A percentile compares a stretch with the other conserved stretches of the same genome.
phyloP scores from a whole-genome alignment of 2,329 filamentous ascomycete genomes.

The Cytospora piceae region DNA sequence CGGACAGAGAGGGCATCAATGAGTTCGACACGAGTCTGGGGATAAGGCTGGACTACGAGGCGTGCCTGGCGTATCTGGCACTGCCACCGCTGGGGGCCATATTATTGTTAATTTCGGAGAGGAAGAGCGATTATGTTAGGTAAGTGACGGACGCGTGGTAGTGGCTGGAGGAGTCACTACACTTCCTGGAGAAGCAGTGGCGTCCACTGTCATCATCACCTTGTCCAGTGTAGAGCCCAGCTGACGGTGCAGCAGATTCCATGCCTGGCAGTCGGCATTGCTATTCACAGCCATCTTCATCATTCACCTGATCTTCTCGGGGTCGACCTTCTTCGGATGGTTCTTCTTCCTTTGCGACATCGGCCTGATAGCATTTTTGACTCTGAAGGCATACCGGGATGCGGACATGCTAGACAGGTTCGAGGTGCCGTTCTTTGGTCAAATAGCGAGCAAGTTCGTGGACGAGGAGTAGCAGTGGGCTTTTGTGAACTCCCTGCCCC shows the following conservation, averaged over 20 bases:
- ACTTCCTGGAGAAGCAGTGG: background rate
- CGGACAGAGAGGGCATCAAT: conserved; percentile 63
- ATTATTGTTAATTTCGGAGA: conserved; percentile 80
- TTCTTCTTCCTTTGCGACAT: conserved; percentile 78
- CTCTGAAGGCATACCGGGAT: conserved; percentile 81
- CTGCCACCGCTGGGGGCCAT: conserved; percentile 87
- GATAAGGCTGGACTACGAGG: conserved; percentile 85
- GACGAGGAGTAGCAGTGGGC: conserved; percentile 70
- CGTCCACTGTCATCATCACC: background rate
- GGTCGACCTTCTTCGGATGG: conserved; percentile 84
- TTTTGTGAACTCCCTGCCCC: background rate
- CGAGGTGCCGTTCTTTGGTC: conserved; percentile 86
- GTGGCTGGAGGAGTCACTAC: background rate
- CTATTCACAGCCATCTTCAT: conserved; percentile 77
- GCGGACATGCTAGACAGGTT: conserved; percentile 73
- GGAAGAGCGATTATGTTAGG: conserved; percentile 97
- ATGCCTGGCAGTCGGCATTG: conserved; percentile 92
- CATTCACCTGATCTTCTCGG: conserved; percentile 83
- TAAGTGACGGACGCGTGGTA: conserved; percentile 50
- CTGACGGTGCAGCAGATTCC: conserved; percentile 65
- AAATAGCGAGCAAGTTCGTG: conserved; percentile 83
- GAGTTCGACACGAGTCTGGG: conserved; percentile 92
- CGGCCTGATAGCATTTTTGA: conserved; percentile 74
- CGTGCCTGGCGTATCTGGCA: conserved; percentile 83
- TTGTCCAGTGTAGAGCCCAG: background rate